Percentiles rank a stretch among this genome's conserved stretches.
Conservation (phyloP, 306 rosid genomes). For the Calophaca sinica region DNA sequence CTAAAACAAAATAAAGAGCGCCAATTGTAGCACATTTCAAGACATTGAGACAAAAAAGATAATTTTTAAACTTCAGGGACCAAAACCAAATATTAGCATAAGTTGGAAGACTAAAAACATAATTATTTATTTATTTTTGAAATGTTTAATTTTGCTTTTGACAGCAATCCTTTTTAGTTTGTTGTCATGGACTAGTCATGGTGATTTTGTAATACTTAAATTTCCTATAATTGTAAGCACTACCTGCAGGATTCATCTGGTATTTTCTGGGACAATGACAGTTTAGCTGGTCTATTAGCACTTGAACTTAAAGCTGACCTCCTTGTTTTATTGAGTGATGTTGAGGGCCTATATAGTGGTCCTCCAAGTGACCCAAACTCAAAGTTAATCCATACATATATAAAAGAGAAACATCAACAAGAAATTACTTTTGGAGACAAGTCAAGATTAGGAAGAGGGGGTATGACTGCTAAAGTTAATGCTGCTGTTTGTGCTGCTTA, state of each 20-base stretch:
- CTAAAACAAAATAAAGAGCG: too few species aligned
- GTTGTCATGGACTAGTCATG: conserved; percentile 5
- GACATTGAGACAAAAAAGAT: too few species aligned
- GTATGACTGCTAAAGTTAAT: conserved; percentile 94
- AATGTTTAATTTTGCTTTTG: conserved; percentile 2
- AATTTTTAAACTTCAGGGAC: too few species aligned
- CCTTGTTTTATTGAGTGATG: conserved; percentile 91
- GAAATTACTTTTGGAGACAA: conserved; percentile 95
- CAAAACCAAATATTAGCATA: too few species aligned
- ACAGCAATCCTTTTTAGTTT: not conserved
- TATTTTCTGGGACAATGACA: conserved; percentile 97
- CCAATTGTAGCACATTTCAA: too few species aligned
- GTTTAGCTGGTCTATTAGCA: conserved; percentile 92
- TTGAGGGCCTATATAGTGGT: conserved; percentile 92
- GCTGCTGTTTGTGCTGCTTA: conserved; percentile 86
- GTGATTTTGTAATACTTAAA: conserved; percentile 17
- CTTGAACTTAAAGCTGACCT: conserved; percentile 93
- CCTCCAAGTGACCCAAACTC: conserved; percentile 93
- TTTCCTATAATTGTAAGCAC: conserved; percentile 47
- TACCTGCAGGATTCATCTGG: conserved; percentile 90
- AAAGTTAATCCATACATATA: conserved; percentile 82
- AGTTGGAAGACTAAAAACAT: too few species aligned
- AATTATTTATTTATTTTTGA: not conserved
- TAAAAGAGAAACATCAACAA: conserved; percentile 79
- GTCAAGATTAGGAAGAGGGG: conserved; percentile 94